phyloP scores from a whole-genome alignment of 768 basidiomycete species.

The Hericium alpestre region DNA sequence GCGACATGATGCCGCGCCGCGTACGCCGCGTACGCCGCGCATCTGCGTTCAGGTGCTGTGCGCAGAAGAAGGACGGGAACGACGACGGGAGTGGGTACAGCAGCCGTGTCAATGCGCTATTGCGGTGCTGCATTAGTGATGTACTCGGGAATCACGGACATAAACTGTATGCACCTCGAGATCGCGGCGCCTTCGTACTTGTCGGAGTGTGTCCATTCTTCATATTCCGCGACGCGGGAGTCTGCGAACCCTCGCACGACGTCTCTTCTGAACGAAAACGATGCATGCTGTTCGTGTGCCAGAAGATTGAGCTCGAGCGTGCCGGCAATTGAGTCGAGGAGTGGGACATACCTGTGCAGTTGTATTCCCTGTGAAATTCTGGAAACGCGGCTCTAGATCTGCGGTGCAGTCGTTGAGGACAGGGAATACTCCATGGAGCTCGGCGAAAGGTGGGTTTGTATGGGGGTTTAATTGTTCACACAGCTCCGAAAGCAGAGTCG shows the following conservation, averaged over 20 bases:
- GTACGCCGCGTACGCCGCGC: conserved; percentile 9
- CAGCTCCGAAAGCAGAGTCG: conserved; percentile 31
- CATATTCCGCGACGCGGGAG: conserved; percentile 25
- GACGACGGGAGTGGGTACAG: conserved; percentile 54
- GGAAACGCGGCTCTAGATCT: conserved; percentile 20
- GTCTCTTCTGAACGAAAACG: conserved; percentile 28
- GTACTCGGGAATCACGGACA: not conserved
- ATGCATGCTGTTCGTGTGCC: conserved; percentile 17
- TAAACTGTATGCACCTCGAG: conserved; percentile 25
- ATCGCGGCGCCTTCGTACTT: conserved; percentile 22
- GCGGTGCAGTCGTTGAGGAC: conserved; percentile 16
- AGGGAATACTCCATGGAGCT: conserved; percentile 47
- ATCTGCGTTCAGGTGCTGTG: conserved; percentile 7
- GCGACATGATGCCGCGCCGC: conserved; percentile 3
- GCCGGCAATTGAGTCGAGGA: not conserved
- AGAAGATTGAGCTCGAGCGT: too few species aligned
- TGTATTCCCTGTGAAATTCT: conserved; percentile 29
- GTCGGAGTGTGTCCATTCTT: conserved; percentile 26
- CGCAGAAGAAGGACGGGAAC: conserved; percentile 38
- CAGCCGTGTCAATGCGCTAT: conserved; percentile 33
- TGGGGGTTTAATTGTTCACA: conserved; percentile 42
- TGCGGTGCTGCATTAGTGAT: not conserved
- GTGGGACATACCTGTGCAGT: not conserved
- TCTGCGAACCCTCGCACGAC: conserved; percentile 52
- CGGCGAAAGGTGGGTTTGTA: conserved; percentile 41